Base-by-base conservation (phyloP, 1,284 basidiomycete species). In the Lignosus rhinocerotis region DNA sequence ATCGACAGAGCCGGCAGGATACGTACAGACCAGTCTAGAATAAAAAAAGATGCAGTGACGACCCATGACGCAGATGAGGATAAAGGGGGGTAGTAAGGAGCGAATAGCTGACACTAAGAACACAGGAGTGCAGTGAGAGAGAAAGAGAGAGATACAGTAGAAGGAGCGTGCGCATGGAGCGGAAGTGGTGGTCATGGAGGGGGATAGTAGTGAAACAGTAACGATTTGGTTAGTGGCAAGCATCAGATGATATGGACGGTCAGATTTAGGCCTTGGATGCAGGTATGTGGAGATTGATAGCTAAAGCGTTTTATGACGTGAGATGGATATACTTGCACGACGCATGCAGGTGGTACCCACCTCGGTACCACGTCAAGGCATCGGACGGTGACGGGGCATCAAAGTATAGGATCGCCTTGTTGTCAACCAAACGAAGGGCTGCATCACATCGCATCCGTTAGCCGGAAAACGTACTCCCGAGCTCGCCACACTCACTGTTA, bases 341-440 rank as follows among this genome's bases (percentile, higher is more conserved):
- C 38, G 38, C n/a, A 10, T 30, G n/a, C 16, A 17, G 16, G 2
- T 25, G 21, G 12, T 39, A 72, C 82, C 62, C 69, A 91, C 91
- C 91, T 84, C 92, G 83, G 77, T 89, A 94, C 94, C 94, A 96
- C 65, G 88, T 93, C 67, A 94, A 73, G 32, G 92, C 92, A 62
- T 92, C 90, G 53, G 88, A 90, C 31, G 90, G 84, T 10, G 90
- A 87, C 31, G 88, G 86, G 47, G 90, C 91, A 69, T 92, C 90
- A 68, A 98, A 93, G 75, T 98, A 98, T 55, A 96, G 79, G 64
- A 98, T 94, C 7, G 94, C 94, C 76, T 92, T 92, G 73, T 92
- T 90, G 67, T 94, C 92, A 53, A 92, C 88, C 57, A 93, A 80
- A 43, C 92, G 88, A 51, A 93, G 81, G 55, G 87, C 92, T 93